Evolutionary conservation across 176 grass and related monocot genomes (phyloP), one percentile per base, ranked within the genome.

Genomic region (Chrysopogon serrulatus): DNA sequence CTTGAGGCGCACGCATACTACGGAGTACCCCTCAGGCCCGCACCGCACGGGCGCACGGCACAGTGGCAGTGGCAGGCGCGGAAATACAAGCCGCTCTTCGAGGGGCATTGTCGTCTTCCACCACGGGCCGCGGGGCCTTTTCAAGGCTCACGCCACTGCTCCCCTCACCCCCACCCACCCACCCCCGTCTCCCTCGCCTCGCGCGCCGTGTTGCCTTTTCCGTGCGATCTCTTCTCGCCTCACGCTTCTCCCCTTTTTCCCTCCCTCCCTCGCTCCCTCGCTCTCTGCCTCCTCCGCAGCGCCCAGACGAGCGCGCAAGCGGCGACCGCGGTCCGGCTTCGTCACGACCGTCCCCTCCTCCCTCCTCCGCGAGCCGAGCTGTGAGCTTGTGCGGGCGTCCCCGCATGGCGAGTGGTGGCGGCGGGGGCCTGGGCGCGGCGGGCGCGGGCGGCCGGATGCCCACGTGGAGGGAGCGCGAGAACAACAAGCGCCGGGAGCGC

Each of bases 391-490:
- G 53, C 53, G 53, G 21, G 21, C 51, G 48, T 9, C n/a, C n/a
- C n/a, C 1, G n/a, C 37, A 87, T 87, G 88, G 84, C 32, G 60
- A 61, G 79, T 18, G 82, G 74, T 4, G 83, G 39, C 12, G 88
- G 70, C 0, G 78, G 26, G 0, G 84, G 60, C 24, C 42, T 81
- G 26, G 88, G 44, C 12, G 57, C 60, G 31, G 74, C 68, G 64
- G 76, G 89, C 2, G 41, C 81, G 14, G 91, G 78, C 8, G 91
- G 85, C 9, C 74, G 97, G 85, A 88, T 99, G 85, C 97, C 97
- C 24, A 96, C 97, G 75, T 99, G 93, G 97, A 76, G 91, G 77
- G 97, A 99, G 86, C 65, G 97, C 81, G 97, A 99, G 88, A 99
- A 99, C 83, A 99, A 99, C 88, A 89, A 91, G 90, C 83, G 97